These are phyloP conservation scores for Tylopilus sp. DNA, from an alignment of 768 basidiomycete genomes.

Conservation along the genomic window DNA sequence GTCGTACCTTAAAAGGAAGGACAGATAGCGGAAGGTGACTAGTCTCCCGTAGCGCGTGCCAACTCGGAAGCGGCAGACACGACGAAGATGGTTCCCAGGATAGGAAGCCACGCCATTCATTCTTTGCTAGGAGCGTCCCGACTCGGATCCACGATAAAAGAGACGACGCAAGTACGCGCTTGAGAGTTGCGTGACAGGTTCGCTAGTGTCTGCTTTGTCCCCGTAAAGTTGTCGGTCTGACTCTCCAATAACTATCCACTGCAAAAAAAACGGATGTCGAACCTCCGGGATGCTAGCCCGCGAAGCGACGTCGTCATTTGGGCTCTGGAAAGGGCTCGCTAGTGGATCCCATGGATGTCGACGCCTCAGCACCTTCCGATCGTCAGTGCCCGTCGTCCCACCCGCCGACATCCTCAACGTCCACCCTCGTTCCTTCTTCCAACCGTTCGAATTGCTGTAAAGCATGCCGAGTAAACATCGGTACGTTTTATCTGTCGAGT, in stretches of 20 bases:
- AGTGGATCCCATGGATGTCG: constrained; percentile 88
- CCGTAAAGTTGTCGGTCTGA: not conserved
- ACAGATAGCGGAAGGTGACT: constrained; percentile 57
- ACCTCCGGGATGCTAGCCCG: constrained; percentile 69
- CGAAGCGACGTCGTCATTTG: constrained; percentile 49
- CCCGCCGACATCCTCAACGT: constrained; percentile 81
- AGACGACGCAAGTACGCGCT: constrained; percentile 63
- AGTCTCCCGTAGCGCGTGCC: constrained; percentile 50
- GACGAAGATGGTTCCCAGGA: constrained; percentile 60
- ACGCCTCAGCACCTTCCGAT: constrained; percentile 79
- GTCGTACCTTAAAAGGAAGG: constrained; percentile 8
- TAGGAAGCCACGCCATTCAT: constrained; percentile 58
- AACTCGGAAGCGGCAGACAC: constrained; percentile 49
- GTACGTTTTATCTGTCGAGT: constrained; percentile 79
- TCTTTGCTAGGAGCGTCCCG: constrained; percentile 29
- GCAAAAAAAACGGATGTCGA: constrained; percentile 16
- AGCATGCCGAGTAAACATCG: constrained; percentile 88
- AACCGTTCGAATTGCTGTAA: constrained; percentile 73
- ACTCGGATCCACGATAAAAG: constrained; percentile 82
- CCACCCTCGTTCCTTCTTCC: constrained; percentile 89
- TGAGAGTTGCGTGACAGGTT: constrained; percentile 68
- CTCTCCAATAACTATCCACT: not conserved
- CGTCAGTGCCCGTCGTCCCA: constrained; percentile 67
- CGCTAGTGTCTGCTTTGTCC: constrained; percentile 55
- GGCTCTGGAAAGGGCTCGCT: constrained; percentile 76